Base-by-base conservation (phyloP, 1,139 yeast genomes). In the Kodamaea plutei region DNA sequence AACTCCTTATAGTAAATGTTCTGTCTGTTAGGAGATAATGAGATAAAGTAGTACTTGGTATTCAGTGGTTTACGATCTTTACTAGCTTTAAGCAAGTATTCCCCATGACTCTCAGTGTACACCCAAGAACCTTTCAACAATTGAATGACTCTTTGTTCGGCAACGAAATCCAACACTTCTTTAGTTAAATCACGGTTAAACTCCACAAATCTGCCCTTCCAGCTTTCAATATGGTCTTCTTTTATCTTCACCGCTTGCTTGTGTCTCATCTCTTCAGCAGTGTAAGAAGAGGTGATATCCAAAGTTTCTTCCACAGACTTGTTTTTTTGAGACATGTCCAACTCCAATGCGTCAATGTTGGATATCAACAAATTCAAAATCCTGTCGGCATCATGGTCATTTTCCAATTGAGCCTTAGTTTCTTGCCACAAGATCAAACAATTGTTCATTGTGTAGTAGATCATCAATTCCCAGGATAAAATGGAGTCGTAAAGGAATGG, bases 71-170 rank as follows among this genome's bases (percentile, higher is more conserved):
- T 56, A 48, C 42, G 49, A 22, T 52, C 56, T 10, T 48, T 48
- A 5, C 13, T 21, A 15, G 55, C 51, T 15, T 55, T 52, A 15
- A 63, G 50, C 26, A 65, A 40, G 19, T 44, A 45, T 34, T 73
- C 76, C 2, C 78, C 67, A 28, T 87, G 87, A 33, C 68, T 61
- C 32, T 78, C 83, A 3, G 81, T 70, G 46, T 67, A 79, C n/a
- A 84, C 91, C 95, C 95, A 85, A 2, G 85, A 74, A 4, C 96
- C 95, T 44, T 75, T 76, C 25, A 85, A 74, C 31, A 87, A 57
- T 47, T 79, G 79, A 34, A 82, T 60, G 26, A 82, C 76, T 43
- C 94, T 67, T 55, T 84, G 94, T 50, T 83, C 91, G 37, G 75
- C 69, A n/a, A 85, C 89, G 50, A 83, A 84, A 31, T 80, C 83